phyloP scores from a whole-genome alignment of 78 protist species.

The Chrysochromulina parva region DNA sequence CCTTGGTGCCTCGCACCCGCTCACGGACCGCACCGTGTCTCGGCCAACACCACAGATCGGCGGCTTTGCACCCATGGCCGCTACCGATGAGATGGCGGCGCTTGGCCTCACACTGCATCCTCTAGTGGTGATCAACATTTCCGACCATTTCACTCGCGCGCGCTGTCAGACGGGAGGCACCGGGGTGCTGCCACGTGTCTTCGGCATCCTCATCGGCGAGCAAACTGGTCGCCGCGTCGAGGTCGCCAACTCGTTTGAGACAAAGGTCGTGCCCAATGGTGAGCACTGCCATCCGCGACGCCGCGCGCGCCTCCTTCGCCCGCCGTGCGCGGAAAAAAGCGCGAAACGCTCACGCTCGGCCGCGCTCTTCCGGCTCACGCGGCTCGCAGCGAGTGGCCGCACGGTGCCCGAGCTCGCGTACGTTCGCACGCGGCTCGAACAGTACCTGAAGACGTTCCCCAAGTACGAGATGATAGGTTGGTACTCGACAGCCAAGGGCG shows the following conservation, averaged over 20 bases:
- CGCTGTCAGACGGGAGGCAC: neutral
- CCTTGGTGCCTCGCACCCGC: too few species aligned
- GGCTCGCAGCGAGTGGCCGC: neutral
- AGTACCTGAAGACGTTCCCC: constrained; percentile 72
- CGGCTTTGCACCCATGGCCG: too few species aligned
- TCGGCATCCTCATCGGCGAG: constrained; percentile 74
- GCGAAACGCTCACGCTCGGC: neutral
- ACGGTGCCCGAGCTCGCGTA: constrained; percentile 56
- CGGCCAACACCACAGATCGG: too few species aligned
- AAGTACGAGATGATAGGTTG: constrained; percentile 75
- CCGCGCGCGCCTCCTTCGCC: too few species aligned
- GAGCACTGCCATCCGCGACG: neutral
- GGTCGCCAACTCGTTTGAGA: constrained; percentile 77
- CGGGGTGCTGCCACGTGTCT: constrained; percentile 28
- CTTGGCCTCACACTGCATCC: too few species aligned
- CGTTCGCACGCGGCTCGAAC: constrained; percentile 64
- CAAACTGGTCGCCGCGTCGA: constrained; percentile 81
- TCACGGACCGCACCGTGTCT: too few species aligned
- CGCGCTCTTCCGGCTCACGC: neutral
- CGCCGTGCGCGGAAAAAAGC: too few species aligned
- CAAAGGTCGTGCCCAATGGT: constrained; percentile 32
- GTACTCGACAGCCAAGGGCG: constrained; percentile 70
- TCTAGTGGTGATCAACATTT: constrained; percentile 76
- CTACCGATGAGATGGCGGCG: too few species aligned
- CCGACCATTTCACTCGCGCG: constrained; percentile 82